Evolutionary conservation across 768 basidiomycete genomes (phyloP).

Genomic region (Boletus fagicola): DNA sequence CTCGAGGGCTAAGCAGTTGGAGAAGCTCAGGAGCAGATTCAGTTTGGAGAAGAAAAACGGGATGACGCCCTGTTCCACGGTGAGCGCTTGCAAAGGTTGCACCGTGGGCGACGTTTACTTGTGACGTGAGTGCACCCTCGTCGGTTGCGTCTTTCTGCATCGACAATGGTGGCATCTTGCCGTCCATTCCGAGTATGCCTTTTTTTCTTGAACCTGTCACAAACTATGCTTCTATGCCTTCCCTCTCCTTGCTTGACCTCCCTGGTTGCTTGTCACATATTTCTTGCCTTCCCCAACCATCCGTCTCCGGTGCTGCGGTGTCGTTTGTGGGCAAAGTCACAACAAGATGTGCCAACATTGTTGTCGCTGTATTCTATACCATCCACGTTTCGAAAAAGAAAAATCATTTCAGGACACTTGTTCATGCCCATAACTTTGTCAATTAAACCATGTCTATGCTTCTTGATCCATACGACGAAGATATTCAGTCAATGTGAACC

Average conservation of each 20-base stretch:
- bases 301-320: constrained; percentile 5
- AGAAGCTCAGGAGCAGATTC: constrained; percentile 57
- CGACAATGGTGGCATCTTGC: constrained; percentile 8
- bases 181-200: constrained; percentile 11
- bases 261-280: constrained; percentile 20
- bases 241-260: constrained; percentile 2
- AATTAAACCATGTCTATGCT: constrained; percentile 25
- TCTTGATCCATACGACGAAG: not conserved
- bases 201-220: constrained; percentile 5
- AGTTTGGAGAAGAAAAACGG: constrained; percentile 35
- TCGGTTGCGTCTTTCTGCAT: not conserved
- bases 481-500: not conserved
- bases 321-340: constrained; percentile 13
- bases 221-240: constrained; percentile 25
- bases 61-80: constrained; percentile 20
- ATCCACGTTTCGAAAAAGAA: constrained; percentile 14
- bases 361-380: constrained; percentile 33
- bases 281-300: constrained; percentile 11
- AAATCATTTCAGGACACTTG: constrained; percentile 22
- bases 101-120: constrained; percentile 22
- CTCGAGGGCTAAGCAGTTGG: constrained; percentile 64
- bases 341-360: constrained; percentile 26
- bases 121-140: constrained; percentile 26
- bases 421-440: constrained; percentile 27
- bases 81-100: constrained; percentile 33